phyloP scores from a whole-genome alignment of 768 basidiomycete genomes.

The Coprinopsis marcescibilis region DNA sequence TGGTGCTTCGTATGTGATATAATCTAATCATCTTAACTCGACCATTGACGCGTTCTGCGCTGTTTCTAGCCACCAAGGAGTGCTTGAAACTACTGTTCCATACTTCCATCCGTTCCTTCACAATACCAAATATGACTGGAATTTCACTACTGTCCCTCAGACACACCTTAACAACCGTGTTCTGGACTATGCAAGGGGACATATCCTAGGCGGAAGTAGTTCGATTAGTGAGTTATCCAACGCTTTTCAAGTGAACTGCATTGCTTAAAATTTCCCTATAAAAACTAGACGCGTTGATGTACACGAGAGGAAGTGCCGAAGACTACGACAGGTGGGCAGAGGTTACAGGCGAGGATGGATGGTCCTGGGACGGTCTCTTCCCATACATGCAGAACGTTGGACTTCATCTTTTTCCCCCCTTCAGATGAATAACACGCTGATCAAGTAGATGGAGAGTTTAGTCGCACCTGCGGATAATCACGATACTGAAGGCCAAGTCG shows the following conservation, averaged over 20 bases:
- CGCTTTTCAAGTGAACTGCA: not conserved
- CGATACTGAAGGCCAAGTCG: constrained; percentile 29
- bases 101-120: not conserved
- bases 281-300: constrained; percentile 1
- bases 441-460: constrained; percentile 33
- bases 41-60: too few relatives aligned
- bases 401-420: not conserved
- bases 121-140: constrained; percentile 24
- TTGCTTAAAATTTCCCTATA: not conserved
- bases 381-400: not conserved
- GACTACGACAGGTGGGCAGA: constrained; percentile 23
- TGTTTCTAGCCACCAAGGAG: constrained; percentile 15
- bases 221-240: constrained; percentile 25
- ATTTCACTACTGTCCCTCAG: constrained; percentile 25
- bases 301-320: constrained; percentile 21
- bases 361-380: constrained; percentile 16
- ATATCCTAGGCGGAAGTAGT: constrained; percentile 28
- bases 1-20: too few relatives aligned
- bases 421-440: not conserved
- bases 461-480: constrained; percentile 31
- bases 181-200: constrained; percentile 24
- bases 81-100: constrained; percentile 17
- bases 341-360: constrained; percentile 27
- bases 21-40: too few relatives aligned
- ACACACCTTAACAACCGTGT: constrained; percentile 18